A percentile compares a stretch with the other conserved stretches of the same genome.
Evolutionary conservation across 805 yeast genomes (phyloP).

Genomic region (Yarrowia bubula): DNA sequence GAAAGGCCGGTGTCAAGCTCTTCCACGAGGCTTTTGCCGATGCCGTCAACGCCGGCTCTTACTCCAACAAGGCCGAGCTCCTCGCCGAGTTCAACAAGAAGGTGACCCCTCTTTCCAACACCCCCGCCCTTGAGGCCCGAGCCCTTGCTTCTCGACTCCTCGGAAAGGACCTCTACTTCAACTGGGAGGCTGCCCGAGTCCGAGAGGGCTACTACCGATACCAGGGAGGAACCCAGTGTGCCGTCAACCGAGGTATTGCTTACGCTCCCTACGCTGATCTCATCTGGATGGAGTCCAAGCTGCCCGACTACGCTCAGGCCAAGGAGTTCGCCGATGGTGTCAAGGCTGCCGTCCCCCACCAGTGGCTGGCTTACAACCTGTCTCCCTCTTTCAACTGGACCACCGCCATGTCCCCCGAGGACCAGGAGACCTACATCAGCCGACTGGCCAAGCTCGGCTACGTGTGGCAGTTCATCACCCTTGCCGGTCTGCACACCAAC

Average conservation of each 20-base stretch:
- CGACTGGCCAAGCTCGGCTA: constrained; percentile 86
- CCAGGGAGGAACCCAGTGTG: constrained; percentile 95
- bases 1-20: constrained; percentile 77
- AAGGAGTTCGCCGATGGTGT: constrained; percentile 93
- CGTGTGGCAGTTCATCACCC: constrained; percentile 96
- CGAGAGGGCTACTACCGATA: constrained; percentile 97
- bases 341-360: constrained; percentile 71
- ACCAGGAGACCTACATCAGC: constrained; percentile 86
- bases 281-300: constrained; percentile 97
- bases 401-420: constrained; percentile 80
- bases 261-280: constrained; percentile 92
- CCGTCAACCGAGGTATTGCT: constrained; percentile 93
- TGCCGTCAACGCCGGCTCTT: constrained; percentile 61
- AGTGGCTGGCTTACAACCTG: constrained; percentile 95
- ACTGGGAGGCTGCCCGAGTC: constrained; percentile 94
- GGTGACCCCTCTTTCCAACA: constrained; percentile 72
- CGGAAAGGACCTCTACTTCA: constrained; percentile 81
- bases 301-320: constrained; percentile 92
- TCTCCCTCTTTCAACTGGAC: constrained; percentile 99
- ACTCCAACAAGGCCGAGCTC: constrained; percentile 54
- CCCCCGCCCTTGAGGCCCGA: constrained; percentile 78
- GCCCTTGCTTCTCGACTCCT: constrained; percentile 68
- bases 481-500: constrained; percentile 95
- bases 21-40: constrained; percentile 91
- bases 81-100: constrained; percentile 62